Evolutionary conservation across 176 grass and related monocot genomes (phyloP), one percentile per base, ranked within the genome.

Genomic region (Oryza brachyantha): DNA sequence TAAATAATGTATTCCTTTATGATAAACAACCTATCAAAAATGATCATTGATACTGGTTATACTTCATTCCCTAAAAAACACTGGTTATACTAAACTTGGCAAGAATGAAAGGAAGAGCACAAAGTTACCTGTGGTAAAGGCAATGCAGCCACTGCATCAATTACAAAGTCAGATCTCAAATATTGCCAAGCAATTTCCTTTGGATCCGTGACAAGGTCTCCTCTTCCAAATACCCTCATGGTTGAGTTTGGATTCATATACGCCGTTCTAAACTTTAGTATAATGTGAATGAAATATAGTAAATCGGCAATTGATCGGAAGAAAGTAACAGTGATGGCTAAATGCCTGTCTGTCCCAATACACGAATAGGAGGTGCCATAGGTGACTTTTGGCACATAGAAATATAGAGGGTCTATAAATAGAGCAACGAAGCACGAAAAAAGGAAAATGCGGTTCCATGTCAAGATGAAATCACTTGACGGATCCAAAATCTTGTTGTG

Each of bases 361-460:
- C 92, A 95, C 0, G 85, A 86, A 12, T 45, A 77, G 19, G 14
- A n/a, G 31, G 9, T 28, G 27, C 8, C 16, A 2, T 87, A 83
- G 73, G 67, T 34, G 61, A 93, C 77, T 67, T 74, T 78, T 29
- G 96, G 96, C 68, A 99, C 85, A 70, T 99, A 99, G 78, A 93
- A 99, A 75, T 95, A 99, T 32, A 99, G 66, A 13, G 96, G 96
- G 72, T 99, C 96, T 75, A 93, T 91, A 60, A 99, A 99, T 74
- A 99, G 83, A 39, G 92, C 90, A 66, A 86, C 59, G 63, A 93
- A 81, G 81, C 86, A 91, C 26, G 86, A 94, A 52, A 84, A 55
- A 22, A 99, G 90, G 86, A 95, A 99, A 63, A 89, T 66, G 11
- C 75, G 86, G 76, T 95, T 99, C 92, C 96, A 99, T 50, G 61